Evolutionary conservation across 2,329 filamentous ascomycete genomes (phyloP), one percentile per base, ranked within the genome.

Genomic region (Pseudogymnoascus destructans): DNA sequence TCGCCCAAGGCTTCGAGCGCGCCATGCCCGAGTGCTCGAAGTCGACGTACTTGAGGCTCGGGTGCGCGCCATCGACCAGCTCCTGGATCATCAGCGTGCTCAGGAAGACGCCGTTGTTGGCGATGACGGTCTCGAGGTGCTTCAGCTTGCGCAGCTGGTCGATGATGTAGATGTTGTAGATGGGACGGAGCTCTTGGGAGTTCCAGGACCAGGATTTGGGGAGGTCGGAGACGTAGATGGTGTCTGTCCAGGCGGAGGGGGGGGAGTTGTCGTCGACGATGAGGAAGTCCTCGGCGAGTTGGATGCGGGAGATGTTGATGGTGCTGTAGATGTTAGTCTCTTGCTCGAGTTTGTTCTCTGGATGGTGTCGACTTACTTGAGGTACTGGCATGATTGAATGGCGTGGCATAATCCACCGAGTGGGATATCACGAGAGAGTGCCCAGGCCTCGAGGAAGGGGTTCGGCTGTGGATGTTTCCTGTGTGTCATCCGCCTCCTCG

Each of bases 361-460:
- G 11, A 8, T 3, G 6, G 21, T 15, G 42, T 4, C 1, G 6
- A 25, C 42, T 49, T 49, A 49, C 42, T 49, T 49, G 42, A 66
- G 49, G 8, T 46, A 40, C 7, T 57, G 58, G 32, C 65, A 67
- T 19, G 63, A 61, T 23, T 59, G 54, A 11, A 67, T 38, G n/a
- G 64, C 63, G 58, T 63, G 63, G 38, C 60, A 63, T 11, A 66
- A n/a, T 0, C 57, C 59, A 6, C 65, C 64, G 33, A 64, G 60
- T 0, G 64, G 63, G n/a, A 66, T 25, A 58, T 66, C 64, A 15
- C 64, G 58, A 3, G 38, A 59, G 1, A 55, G 33, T 17, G 58
- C 42, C 42, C 60, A 64, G 6, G 40, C 57, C 27, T 62, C 59
- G 13, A 67, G 52, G 15, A 62, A 57, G 2, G 65, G 60, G 25